Evolutionary conservation across 129 eudicot genomes (phyloP).

Genomic region (Arctium minus): DNA sequence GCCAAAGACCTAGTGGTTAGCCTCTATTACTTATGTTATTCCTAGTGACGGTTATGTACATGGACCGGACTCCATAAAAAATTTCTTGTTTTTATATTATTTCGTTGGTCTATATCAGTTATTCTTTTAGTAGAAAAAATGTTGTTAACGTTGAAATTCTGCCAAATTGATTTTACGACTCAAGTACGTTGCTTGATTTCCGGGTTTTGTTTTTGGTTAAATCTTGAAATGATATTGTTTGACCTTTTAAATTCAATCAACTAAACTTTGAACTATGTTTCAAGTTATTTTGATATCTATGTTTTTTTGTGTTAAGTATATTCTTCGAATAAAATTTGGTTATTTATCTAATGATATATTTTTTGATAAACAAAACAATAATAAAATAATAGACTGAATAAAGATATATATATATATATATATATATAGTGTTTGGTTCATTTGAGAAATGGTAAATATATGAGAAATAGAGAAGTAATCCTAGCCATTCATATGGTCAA

Average conservation of each 20-base stretch:
- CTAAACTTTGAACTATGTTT: background rate
- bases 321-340: too few species aligned
- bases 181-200: background rate
- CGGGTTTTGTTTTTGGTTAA: background rate
- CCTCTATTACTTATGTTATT: too few species aligned
- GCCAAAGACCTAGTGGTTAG: too few species aligned
- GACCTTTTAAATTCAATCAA: background rate
- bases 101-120: background rate
- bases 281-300: background rate
- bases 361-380: too few species aligned
- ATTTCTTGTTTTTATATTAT: background rate
- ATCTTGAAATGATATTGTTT: background rate
- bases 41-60: background rate
- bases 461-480: too few species aligned
- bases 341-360: background rate
- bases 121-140: background rate
- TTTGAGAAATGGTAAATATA: too few species aligned
- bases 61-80: background rate
- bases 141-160: background rate
- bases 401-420: too few species aligned
- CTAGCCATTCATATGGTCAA: too few species aligned
- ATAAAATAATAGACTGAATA: background rate
- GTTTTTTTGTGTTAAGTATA: background rate
- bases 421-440: too few species aligned
- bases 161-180: background rate